Evolutionary conservation across 768 basidiomycete species (phyloP), one percentile per base, ranked within the genome.

Genomic region (Russula dissimulans): DNA sequence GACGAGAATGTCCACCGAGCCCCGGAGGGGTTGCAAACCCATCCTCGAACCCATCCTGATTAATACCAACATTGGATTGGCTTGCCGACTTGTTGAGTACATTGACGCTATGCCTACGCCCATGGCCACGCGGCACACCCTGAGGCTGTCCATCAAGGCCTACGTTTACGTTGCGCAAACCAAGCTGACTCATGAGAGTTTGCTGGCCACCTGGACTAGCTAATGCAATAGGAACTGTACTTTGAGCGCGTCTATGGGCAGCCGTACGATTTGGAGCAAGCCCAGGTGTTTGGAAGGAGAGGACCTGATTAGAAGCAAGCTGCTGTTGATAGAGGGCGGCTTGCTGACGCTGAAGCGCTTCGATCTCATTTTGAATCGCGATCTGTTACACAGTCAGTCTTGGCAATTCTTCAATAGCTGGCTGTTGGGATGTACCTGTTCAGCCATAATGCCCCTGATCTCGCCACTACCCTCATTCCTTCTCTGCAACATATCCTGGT

Each of bases 291-390:
- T 87, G 87, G 70, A 86, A 83, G 42, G 88, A 87, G 50, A 92
- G 75, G 51, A 93, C 87, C 65, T 88, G 86, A 68, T 91, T 91
- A 34, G 90, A 91, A 2, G 89, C 91, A 57, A 95, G 79, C 66
- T 95, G 91, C 60, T 91, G 90, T 68, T 93, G 91, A 69, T 93
- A 89, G 41, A 95, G 80, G 29, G 84, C 89, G 65, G 92, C 88
- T 66, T 95, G 92, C 63, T 95, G 92, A 54, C 92, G 89, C 67
- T 93, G 89, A 60, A 95, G 76, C 5, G 81, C 87, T 74, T 93
- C 92, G 65, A 95, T 94, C 72, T 95, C 91, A 67, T 72, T 91
- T 73, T 95, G 93, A 58, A 95, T 69, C 47, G 91, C 91, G 68
- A 95, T 89, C 89, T 91, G 68, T 29, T 39, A 31, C 8, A 38